Conservation (phyloP, 1,284 basidiomycete genomes). For the Cryptococcus wingfieldii region DNA sequence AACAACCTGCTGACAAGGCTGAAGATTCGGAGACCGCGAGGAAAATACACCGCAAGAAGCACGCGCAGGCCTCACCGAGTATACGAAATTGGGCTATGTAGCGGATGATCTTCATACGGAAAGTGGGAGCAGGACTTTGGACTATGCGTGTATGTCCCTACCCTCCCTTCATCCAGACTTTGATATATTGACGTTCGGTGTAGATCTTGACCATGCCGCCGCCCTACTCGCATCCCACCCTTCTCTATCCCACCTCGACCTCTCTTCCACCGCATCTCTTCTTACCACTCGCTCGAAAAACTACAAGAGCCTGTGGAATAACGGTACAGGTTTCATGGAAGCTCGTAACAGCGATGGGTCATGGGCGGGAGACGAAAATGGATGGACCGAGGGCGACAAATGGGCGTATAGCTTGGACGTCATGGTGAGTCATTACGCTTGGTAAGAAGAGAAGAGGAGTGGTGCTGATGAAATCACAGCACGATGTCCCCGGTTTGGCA, state of each 20-base stretch:
- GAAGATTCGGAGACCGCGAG: conserved; percentile 68
- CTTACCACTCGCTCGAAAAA: conserved; percentile 58
- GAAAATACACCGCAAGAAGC: conserved; percentile 78
- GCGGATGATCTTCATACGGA: conserved; percentile 75
- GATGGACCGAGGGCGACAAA: conserved; percentile 79
- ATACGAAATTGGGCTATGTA: conserved; percentile 67
- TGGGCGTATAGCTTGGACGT: conserved; percentile 79
- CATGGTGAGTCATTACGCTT: conserved; percentile 24
- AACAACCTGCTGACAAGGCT: background rate
- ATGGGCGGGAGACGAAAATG: conserved; percentile 66
- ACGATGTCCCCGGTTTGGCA: conserved; percentile 62
- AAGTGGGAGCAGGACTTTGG: conserved; percentile 68
- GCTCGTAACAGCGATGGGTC: conserved; percentile 63
- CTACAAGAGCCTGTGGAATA: conserved; percentile 64
- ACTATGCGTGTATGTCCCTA: conserved; percentile 64
- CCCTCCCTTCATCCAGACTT: background rate
- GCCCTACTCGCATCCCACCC: conserved; percentile 55
- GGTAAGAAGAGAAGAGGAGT: background rate
- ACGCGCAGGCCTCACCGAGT: conserved; percentile 69
- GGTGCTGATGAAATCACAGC: conserved; percentile 22
- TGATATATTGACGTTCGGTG: background rate
- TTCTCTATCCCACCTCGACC: background rate
- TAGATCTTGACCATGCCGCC: conserved; percentile 74
- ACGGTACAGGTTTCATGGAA: conserved; percentile 72
- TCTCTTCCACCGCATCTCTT: conserved; percentile 34